Percentiles rank a stretch among this genome's conserved stretches.
phyloP scores from a whole-genome alignment of 169 alveolate species.

The Ichthyophthirius multifiliis region DNA sequence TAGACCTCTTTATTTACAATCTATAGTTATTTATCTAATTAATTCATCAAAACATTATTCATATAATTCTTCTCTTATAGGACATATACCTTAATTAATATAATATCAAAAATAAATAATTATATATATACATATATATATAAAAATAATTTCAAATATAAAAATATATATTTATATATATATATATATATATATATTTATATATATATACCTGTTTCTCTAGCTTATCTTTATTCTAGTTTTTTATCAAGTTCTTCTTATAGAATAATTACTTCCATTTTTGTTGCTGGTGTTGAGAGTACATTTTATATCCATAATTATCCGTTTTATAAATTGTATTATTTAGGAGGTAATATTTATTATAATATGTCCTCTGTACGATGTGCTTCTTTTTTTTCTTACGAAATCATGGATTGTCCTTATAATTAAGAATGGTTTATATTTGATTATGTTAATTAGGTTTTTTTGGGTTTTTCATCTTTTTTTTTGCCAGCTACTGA shows the following conservation, averaged over 20 bases:
- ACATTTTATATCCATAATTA: slow-evolving; percentile 81
- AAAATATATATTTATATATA: no score
- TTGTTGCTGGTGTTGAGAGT: slow-evolving; percentile 78
- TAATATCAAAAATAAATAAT: not conserved
- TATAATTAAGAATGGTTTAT: not conserved
- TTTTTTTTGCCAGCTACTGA: slow-evolving; percentile 47
- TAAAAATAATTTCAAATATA: no score
- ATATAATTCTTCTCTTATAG: slow-evolving; percentile 80
- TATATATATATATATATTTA: no score
- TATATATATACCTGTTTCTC: slow-evolving; percentile 68
- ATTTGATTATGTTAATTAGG: not conserved
- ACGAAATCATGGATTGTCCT: not conserved
- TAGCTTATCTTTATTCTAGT: slow-evolving; percentile 63
- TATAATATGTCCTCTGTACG: slow-evolving; percentile 76
- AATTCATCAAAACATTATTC: slow-evolving; percentile 83
- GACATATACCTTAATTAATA: slow-evolving; percentile 49
- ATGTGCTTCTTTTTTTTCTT: slow-evolving; percentile 36
- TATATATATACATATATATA: no score
- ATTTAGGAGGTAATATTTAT: slow-evolving; percentile 80
- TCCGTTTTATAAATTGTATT: slow-evolving; percentile 72
- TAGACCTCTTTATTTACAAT: slow-evolving; percentile 81
- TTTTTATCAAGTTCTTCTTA: slow-evolving; percentile 77
- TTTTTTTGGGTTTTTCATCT: not conserved
- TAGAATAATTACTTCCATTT: slow-evolving; percentile 75
- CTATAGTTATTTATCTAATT: slow-evolving; percentile 78